phyloP scores from a whole-genome alignment of 2,329 filamentous ascomycete genomes.

The Zasmidium cellare region DNA sequence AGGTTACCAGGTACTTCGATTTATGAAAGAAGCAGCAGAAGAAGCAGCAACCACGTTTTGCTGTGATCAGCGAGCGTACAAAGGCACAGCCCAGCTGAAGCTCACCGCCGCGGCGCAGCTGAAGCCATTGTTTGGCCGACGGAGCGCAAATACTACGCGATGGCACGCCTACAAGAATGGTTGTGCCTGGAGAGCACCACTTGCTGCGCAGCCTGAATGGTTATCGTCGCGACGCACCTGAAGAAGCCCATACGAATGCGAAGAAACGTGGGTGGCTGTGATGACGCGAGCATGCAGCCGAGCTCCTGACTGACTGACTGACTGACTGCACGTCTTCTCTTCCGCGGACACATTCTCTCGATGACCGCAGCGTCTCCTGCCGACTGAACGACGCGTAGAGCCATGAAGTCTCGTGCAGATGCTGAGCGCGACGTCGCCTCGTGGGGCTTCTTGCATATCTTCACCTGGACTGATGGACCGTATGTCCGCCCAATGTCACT shows the following conservation, averaged over 20 bases:
- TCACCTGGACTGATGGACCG: slow-evolving; percentile 71
- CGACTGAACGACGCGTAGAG: neutral
- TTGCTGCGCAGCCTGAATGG: neutral
- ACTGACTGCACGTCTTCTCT: neutral
- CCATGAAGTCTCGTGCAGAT: slow-evolving; percentile 41
- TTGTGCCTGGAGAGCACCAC: neutral
- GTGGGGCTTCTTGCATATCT: slow-evolving; percentile 70
- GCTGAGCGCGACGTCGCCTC: slow-evolving; percentile 63
- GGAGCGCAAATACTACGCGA: neutral
- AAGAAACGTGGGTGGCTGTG: neutral
- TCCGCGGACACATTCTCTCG: neutral
- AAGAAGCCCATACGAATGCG: neutral
- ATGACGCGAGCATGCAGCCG: neutral
- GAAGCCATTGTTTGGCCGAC: neutral
- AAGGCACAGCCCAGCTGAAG: slow-evolving; percentile 6
- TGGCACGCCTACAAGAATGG: neutral
- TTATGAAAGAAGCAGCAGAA: neutral
- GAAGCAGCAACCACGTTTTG: neutral
- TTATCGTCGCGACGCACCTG: neutral
- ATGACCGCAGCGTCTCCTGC: neutral
- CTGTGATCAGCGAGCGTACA: neutral
- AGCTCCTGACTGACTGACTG: too few species aligned
- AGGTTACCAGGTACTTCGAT: too few species aligned
- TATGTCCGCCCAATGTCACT: slow-evolving; percentile 44
- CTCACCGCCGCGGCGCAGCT: neutral